Evolutionary conservation across 805 yeast species (phyloP).

Genomic region (Cyberlindnera bimundalis): DNA sequence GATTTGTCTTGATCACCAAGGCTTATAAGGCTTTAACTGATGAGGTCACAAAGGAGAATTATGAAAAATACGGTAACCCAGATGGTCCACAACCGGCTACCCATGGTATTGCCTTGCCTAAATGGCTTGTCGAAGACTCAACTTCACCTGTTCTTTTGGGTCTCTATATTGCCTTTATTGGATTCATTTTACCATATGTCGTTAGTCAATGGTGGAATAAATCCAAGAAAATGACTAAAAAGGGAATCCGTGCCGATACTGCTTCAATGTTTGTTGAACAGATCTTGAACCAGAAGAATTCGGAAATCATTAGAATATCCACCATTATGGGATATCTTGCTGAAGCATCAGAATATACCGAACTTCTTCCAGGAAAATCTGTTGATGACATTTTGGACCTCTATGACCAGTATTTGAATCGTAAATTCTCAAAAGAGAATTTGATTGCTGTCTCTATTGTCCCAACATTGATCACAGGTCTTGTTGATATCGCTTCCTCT

Average conservation of each 20-base stretch:
- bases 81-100: constrained; percentile 91
- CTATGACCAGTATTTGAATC: constrained; percentile 54
- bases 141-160: constrained; percentile 64
- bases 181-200: constrained; percentile 69
- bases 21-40: constrained; percentile 96
- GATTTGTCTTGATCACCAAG: constrained; percentile 76
- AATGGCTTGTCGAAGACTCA: constrained; percentile 80
- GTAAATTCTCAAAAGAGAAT: constrained; percentile 39
- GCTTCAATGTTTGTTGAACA: constrained; percentile 73
- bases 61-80: constrained; percentile 88
- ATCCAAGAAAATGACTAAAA: constrained; percentile 74
- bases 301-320: constrained; percentile 53
- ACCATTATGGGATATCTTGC: constrained; percentile 58
- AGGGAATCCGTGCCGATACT: constrained; percentile 80
- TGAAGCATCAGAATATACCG: constrained; percentile 61
- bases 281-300: constrained; percentile 71
- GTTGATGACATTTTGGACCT: constrained; percentile 47
- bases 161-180: constrained; percentile 67
- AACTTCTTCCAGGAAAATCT: constrained; percentile 35
- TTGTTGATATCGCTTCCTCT: constrained; percentile 75
- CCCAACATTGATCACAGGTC: constrained; percentile 64
- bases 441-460: constrained; percentile 58
- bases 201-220: constrained; percentile 92
- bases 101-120: constrained; percentile 95
- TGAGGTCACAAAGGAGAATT: constrained; percentile 78